Evolutionary conservation across 805 yeast genomes (phyloP), one percentile per base, ranked within the genome.

Genomic region (Saccharomycopsis oosterbeekiorum): DNA sequence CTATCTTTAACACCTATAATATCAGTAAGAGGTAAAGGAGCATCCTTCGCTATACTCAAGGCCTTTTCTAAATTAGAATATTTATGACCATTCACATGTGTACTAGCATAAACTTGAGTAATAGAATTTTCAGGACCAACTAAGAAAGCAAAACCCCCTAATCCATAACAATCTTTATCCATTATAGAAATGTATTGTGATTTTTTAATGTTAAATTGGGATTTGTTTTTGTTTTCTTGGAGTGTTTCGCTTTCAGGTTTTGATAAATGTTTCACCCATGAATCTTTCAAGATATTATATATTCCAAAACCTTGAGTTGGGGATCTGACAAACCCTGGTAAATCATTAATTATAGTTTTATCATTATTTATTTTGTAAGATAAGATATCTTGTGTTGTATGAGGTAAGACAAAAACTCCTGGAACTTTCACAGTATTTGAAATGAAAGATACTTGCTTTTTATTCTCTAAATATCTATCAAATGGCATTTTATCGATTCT

Each of bases 101-200:
- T 74, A 54, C 76, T 76, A 55, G 77, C 75, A 15, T 79, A 75
- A 4, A 80, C 69, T 67, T 80, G 84, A 37, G 78, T 71, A 57
- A 84, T 76, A 0, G 84, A 67, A 1, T 73, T 74, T 1, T 67
- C 61, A 1, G 93, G 91, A 0, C 86, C 82, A 12, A 75, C 70
- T 24, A 88, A 59, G 66, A 78, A 84, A 59, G 85, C 77, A 0
- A 85, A 63, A 0, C 94, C 93, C 8, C 89, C 90, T 26, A 82
- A 70, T 0, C 84, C 77, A 51, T 77, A 72, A 36, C 80, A 74
- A 54, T 77, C 77, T 0, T 77, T 79, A 5, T 78, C 79, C 57
- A 74, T 76, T 4, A 80, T 66, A 0, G 81, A 73, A 0, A 63
- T 64, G 58, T 75, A 75, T 2, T 62, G 65, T 10, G 66, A 66